Conservation (phyloP, 179 eudicot genomes). For the Pouteria campechiana region DNA sequence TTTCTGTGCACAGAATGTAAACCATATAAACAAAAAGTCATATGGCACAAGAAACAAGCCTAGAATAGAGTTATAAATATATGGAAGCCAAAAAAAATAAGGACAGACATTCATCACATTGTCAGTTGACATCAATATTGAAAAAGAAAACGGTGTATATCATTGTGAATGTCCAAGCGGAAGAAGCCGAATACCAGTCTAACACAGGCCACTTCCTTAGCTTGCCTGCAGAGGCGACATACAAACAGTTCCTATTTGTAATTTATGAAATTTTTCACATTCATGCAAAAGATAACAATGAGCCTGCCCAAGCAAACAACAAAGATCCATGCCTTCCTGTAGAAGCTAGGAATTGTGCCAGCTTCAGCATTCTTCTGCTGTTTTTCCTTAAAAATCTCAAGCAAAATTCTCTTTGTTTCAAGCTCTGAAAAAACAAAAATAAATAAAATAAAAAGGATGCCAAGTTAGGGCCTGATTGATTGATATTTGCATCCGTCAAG, state of each 20-base stretch:
- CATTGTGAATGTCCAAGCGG: too few relatives aligned
- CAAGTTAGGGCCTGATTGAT: too few relatives aligned
- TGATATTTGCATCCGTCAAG: too few relatives aligned
- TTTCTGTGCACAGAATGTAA: conserved; percentile 41
- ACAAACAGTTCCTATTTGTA: too few relatives aligned
- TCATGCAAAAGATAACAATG: too few relatives aligned
- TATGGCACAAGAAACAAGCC: background rate
- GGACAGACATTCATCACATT: too few relatives aligned
- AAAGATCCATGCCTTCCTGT: conserved; percentile 58
- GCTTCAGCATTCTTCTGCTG: conserved; percentile 93
- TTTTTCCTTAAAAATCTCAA: conserved; percentile 94
- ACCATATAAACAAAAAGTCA: conserved; percentile 1
- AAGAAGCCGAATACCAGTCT: too few relatives aligned
- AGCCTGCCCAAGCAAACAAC: background rate
- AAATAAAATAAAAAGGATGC: background rate
- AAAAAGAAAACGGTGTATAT: too few relatives aligned
- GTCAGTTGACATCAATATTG: too few relatives aligned
- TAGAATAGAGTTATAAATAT: background rate
- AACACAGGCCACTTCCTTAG: too few relatives aligned
- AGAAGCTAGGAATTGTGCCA: conserved; percentile 86
- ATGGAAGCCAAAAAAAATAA: background rate
- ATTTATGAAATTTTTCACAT: too few relatives aligned
- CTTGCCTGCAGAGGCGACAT: too few relatives aligned
- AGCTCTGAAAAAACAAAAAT: conserved; percentile 41
- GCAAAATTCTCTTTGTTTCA: conserved; percentile 90